A percentile compares a stretch with the other conserved stretches of the same genome.
phyloP scores from a whole-genome alignment of 2,329 filamentous ascomycete species.

The Chaetomium strumarium region DNA sequence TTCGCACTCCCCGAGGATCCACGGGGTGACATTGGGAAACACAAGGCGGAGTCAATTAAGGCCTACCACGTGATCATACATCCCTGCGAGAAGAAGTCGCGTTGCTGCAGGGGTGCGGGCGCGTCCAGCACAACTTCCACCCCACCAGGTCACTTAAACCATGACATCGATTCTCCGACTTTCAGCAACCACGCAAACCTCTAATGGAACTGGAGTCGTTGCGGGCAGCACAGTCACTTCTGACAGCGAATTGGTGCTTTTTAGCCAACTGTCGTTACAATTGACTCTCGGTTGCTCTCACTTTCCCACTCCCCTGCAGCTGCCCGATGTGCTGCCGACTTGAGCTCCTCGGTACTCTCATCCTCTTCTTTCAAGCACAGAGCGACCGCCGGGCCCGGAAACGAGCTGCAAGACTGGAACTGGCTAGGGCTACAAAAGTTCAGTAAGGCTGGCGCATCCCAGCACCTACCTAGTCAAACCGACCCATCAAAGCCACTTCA shows the following conservation, averaged over 20 bases:
- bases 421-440: background rate
- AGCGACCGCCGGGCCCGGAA: constrained; percentile 26
- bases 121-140: constrained; percentile 1
- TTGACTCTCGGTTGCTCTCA: background rate
- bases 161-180: too few relatives aligned
- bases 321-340: constrained; percentile 45
- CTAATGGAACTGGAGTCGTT: background rate
- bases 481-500: background rate
- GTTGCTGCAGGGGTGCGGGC: background rate
- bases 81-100: background rate
- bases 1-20: background rate
- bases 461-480: background rate
- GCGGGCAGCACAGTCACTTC: background rate
- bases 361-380: constrained; percentile 43
- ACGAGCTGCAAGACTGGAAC: constrained; percentile 7
- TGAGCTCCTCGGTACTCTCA: constrained; percentile 46
- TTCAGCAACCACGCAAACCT: background rate
- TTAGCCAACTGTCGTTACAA: background rate
- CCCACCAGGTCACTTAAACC: background rate
- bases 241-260: background rate
- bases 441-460: background rate
- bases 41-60: background rate
- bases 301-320: background rate
- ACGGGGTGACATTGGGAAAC: background rate
- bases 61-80: constrained; percentile 2